A percentile compares a stretch with the other conserved stretches of the same genome.
These are phyloP conservation scores for Gracilaria caudata DNA, from an alignment of 23 red algal genomes.

Conservation along the genomic window DNA sequence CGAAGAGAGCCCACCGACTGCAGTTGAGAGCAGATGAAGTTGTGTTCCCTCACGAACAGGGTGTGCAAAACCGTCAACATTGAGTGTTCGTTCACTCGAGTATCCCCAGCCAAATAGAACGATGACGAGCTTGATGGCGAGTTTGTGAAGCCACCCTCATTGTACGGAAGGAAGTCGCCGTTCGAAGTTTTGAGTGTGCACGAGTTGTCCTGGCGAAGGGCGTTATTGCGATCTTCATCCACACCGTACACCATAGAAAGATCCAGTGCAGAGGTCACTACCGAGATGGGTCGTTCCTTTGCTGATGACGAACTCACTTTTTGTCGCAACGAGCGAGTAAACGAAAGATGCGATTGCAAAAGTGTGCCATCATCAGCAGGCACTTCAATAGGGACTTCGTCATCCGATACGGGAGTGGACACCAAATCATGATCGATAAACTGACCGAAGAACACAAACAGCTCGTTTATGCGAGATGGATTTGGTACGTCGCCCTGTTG, in stretches of 20 bases:
- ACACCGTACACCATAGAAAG: conserved; percentile 39
- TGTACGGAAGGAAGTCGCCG: conserved; percentile 38
- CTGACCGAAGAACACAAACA: conserved; percentile 70
- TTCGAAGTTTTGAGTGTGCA: conserved; percentile 22
- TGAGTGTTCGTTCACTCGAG: conserved; percentile 55
- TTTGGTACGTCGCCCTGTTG: conserved; percentile 33
- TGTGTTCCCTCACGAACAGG: conserved; percentile 43
- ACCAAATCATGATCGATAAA: conserved; percentile 78
- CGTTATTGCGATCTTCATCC: not conserved
- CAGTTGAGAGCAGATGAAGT: conserved; percentile 1
- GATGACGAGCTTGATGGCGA: conserved; percentile 5
- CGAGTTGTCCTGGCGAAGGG: conserved; percentile 2
- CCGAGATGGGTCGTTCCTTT: conserved; percentile 28
- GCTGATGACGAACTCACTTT: not conserved
- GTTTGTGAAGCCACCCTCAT: conserved; percentile 46
- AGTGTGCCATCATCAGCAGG: not conserved
- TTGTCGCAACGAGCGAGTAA: conserved; percentile 8
- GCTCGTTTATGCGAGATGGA: conserved; percentile 30
- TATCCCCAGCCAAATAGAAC: conserved; percentile 49
- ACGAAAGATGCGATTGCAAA: not conserved
- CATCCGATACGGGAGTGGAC: conserved; percentile 37
- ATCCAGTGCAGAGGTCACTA: conserved; percentile 31
- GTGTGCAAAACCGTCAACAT: conserved; percentile 40
- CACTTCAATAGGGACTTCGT: conserved; percentile 8
- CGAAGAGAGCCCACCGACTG: not conserved